Percentiles rank a stretch among this genome's conserved stretches.
Conservation (phyloP, 345 rosid genomes). For the Sonneratia alba region DNA sequence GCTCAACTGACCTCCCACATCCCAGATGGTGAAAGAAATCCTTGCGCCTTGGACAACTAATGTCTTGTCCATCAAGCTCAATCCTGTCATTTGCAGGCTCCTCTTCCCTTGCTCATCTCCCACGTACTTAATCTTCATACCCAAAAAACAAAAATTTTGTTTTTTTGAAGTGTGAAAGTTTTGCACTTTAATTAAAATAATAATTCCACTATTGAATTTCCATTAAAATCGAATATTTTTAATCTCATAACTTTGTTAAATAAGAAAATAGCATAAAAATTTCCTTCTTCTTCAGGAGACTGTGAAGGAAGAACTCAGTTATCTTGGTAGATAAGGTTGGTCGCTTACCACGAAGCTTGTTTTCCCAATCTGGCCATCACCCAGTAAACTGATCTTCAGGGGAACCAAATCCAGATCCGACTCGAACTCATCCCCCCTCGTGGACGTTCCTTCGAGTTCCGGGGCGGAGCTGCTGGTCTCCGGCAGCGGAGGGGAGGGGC, state of each 20-base stretch:
- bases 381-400: conserved; percentile 83
- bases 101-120: conserved; percentile 66
- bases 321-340: background rate
- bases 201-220: too few species aligned
- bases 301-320: background rate
- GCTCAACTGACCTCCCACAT: conserved; percentile 62
- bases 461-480: background rate
- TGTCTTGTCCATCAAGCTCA: conserved; percentile 84
- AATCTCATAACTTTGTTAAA: too few species aligned
- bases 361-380: conserved; percentile 90
- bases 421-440: conserved; percentile 18
- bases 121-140: conserved; percentile 54
- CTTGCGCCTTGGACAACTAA: conserved; percentile 67
- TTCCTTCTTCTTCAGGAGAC: background rate
- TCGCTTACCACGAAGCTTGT: conserved; percentile 73
- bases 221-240: too few species aligned
- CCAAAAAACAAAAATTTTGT: background rate
- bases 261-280: background rate
- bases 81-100: conserved; percentile 68
- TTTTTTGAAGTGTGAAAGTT: too few species aligned
- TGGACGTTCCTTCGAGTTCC: background rate
- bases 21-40: conserved; percentile 90
- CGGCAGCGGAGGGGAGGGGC: conserved; percentile 23
- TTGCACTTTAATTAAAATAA: too few species aligned
- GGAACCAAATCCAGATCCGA: conserved; percentile 72